These are phyloP conservation scores for Tilletia walkeri DNA, from an alignment of 1,284 basidiomycete species.

Conservation along the genomic window DNA sequence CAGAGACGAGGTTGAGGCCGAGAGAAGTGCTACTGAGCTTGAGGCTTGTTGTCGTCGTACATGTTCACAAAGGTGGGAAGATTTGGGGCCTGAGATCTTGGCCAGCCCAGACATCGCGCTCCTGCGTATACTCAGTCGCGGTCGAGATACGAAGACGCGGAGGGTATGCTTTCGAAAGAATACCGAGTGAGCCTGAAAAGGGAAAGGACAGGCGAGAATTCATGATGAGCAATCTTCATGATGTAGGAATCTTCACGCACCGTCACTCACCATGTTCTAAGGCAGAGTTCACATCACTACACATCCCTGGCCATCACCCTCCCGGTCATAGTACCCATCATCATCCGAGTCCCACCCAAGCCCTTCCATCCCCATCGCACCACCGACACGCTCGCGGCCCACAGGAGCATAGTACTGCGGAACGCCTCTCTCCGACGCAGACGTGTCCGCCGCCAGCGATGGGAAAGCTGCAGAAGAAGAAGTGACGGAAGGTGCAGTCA, in stretches of 20 bases:
- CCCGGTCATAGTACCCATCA: conserved; percentile 7
- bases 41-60: too few relatives aligned
- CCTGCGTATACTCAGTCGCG: too few relatives aligned
- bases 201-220: background rate
- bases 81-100: too few relatives aligned
- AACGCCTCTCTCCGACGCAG: background rate
- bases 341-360: conserved; percentile 17
- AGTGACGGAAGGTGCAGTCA: background rate
- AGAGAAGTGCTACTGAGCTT: too few relatives aligned
- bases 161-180: too few relatives aligned
- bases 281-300: conserved; percentile 23
- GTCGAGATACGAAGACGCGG: background rate
- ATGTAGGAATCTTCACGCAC: too few relatives aligned
- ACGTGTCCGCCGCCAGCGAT: conserved; percentile 17
- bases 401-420: background rate
- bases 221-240: too few relatives aligned
- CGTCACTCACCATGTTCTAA: too few relatives aligned
- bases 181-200: too few relatives aligned
- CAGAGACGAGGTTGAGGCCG: too few relatives aligned
- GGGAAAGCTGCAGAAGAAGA: background rate
- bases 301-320: conserved; percentile 35
- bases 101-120: too few relatives aligned
- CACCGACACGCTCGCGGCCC: background rate
- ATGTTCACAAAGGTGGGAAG: too few relatives aligned
- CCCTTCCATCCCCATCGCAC: background rate